Percentiles rank a stretch among this genome's conserved stretches.
These are phyloP conservation scores for Cyathus striatus DNA, from an alignment of 768 basidiomycete genomes.

Conservation along the genomic window DNA sequence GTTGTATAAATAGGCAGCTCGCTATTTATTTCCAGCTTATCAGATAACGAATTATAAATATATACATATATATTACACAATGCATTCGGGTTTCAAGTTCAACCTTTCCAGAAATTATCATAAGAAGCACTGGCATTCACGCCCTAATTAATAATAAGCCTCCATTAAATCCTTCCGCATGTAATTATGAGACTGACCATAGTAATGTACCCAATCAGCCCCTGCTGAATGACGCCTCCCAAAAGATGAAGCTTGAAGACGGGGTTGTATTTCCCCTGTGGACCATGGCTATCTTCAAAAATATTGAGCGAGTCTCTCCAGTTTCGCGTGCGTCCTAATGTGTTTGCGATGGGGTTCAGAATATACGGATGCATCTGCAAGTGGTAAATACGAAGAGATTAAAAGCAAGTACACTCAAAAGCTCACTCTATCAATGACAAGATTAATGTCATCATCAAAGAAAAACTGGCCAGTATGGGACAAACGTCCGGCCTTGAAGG, in stretches of 20 bases:
- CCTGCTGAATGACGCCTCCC: constrained; percentile 46
- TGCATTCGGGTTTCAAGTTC: too few relatives aligned
- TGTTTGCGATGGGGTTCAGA: constrained; percentile 42
- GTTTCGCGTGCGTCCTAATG: constrained; percentile 45
- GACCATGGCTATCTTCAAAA: constrained; percentile 44
- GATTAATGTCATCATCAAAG: constrained; percentile 50
- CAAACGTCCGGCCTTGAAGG: constrained; percentile 38
- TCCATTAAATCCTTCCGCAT: not conserved
- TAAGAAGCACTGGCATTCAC: constrained; percentile 33
- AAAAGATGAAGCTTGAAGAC: constrained; percentile 46
- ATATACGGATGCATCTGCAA: constrained; percentile 46
- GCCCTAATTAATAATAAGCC: constrained; percentile 18
- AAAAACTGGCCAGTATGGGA: constrained; percentile 51
- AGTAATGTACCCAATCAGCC: constrained; percentile 49
- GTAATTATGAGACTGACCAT: constrained; percentile 31
- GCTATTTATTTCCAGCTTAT: too few relatives aligned
- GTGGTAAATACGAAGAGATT: not conserved
- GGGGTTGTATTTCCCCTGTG: constrained; percentile 46
- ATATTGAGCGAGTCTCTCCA: constrained; percentile 49
- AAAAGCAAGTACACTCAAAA: not conserved
- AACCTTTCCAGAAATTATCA: constrained; percentile 32
- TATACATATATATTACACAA: too few relatives aligned
- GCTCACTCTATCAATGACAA: constrained; percentile 38
- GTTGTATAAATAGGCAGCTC: too few relatives aligned
- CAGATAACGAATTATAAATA: too few relatives aligned